A percentile compares a stretch with the other conserved stretches of the same genome.
Conservation (phyloP, 257 asterid species). For the Coffea canephora region DNA sequence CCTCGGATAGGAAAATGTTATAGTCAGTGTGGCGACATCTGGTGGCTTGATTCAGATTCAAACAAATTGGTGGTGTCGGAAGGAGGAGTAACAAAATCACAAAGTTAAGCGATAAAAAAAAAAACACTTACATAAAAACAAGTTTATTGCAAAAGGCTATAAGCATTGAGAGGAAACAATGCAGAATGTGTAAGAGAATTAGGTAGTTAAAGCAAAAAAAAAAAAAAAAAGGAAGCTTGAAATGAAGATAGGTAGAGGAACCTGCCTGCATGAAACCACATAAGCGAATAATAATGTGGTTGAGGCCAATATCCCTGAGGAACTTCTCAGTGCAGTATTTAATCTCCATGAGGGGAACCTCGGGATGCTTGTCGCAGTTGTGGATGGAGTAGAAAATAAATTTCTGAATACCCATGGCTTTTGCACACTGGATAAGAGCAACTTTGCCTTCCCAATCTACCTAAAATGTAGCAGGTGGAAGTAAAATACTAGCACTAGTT, state of each 20-base stretch:
- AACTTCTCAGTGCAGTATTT: slow-evolving; percentile 90
- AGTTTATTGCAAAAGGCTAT: too few relatives aligned
- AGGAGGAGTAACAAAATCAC: neutral
- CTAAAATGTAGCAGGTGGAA: slow-evolving; percentile 45
- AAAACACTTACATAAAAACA: too few relatives aligned
- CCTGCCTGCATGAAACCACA: slow-evolving; percentile 97
- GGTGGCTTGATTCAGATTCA: too few relatives aligned
- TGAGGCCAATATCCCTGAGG: slow-evolving; percentile 72
- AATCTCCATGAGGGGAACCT: slow-evolving; percentile 99
- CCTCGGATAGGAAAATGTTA: too few relatives aligned
- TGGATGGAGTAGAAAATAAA: slow-evolving; percentile 90
- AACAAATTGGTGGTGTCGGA: too few relatives aligned
- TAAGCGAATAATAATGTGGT: slow-evolving; percentile 78
- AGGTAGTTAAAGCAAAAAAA: neutral
- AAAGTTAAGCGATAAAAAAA: neutral
- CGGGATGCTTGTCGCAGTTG: slow-evolving; percentile 98
- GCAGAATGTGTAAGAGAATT: neutral
- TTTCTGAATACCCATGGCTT: slow-evolving; percentile 93
- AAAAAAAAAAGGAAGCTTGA: neutral
- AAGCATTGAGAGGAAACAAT: neutral
- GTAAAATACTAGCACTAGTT: slow-evolving; percentile 8
- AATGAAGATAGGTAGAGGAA: slow-evolving; percentile 6
- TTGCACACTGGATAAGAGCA: slow-evolving; percentile 97
- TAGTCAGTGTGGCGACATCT: too few relatives aligned
- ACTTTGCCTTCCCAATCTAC: slow-evolving; percentile 99